Percentiles rank a stretch among this genome's conserved stretches.
Conservation (phyloP, 2,329 filamentous ascomycete species). For the Fusarium aywerte region DNA sequence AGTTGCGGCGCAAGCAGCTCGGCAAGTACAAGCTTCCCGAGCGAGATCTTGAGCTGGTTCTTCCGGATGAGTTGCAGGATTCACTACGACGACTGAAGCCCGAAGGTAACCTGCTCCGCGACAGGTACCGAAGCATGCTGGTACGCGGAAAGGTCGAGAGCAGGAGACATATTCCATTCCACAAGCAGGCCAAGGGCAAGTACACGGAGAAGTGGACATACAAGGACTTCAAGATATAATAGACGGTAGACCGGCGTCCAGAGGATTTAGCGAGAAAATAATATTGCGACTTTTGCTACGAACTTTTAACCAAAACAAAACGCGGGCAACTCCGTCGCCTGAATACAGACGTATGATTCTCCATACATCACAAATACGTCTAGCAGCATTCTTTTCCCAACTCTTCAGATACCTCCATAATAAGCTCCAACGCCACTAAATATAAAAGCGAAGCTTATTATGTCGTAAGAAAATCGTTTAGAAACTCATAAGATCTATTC, state of each 20-base stretch:
- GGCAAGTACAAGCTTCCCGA: slow-evolving; percentile 80
- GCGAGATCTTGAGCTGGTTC: slow-evolving; percentile 80
- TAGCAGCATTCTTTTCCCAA: slow-evolving; percentile 11
- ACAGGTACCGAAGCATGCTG: slow-evolving; percentile 89
- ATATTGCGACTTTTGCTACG: slow-evolving; percentile 26
- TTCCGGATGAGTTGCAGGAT: slow-evolving; percentile 86
- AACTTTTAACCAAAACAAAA: not conserved
- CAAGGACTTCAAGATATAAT: slow-evolving; percentile 79
- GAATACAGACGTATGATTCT: not conserved
- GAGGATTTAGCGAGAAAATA: slow-evolving; percentile 39
- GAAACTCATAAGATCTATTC: slow-evolving; percentile 64
- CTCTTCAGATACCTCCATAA: slow-evolving; percentile 7
- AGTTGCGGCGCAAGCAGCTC: slow-evolving; percentile 76
- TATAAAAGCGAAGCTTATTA: slow-evolving; percentile 7
- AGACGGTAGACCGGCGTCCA: slow-evolving; percentile 25
- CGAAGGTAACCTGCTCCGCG: slow-evolving; percentile 93
- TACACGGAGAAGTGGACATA: slow-evolving; percentile 96
- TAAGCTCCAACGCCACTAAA: slow-evolving; percentile 24
- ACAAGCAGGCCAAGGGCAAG: slow-evolving; percentile 83
- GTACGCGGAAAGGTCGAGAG: slow-evolving; percentile 90
- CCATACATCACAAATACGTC: not conserved
- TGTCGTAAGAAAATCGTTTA: slow-evolving; percentile 43
- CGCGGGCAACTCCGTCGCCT: not conserved
- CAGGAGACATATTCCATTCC: slow-evolving; percentile 80
- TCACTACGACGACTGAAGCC: slow-evolving; percentile 85